Percentiles rank a stretch among this genome's conserved stretches.
phyloP scores from a whole-genome alignment of 176 grass and related monocot species.

The Puccinellia tenuiflora region DNA sequence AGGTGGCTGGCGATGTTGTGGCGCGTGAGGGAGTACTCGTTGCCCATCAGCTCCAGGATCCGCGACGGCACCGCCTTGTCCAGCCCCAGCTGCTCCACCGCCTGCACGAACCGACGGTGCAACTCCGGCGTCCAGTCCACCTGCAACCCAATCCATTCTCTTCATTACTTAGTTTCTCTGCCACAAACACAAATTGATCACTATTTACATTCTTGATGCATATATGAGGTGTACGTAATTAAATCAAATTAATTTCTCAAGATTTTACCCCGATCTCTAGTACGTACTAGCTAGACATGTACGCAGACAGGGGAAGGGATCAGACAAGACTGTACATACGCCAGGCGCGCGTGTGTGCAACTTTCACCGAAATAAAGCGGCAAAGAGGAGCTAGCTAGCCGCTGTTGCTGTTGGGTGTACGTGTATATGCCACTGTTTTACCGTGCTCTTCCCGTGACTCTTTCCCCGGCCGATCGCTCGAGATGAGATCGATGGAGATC shows the following conservation, averaged over 20 bases:
- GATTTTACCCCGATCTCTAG: no score
- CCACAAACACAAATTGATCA: not conserved
- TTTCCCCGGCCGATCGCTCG: not conserved
- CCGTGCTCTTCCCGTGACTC: conserved; percentile 33
- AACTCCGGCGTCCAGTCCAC: conserved; percentile 99
- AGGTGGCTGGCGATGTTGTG: conserved; percentile 97
- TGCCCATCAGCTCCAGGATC: conserved; percentile 92
- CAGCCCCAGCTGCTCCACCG: conserved; percentile 92
- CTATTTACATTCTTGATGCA: no score
- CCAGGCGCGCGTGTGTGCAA: not conserved
- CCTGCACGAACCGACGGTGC: conserved; percentile 92
- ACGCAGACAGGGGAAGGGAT: no score
- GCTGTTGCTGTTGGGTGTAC: not conserved
- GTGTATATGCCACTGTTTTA: not conserved
- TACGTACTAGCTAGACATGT: no score
- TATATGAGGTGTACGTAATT: no score
- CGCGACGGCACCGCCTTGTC: conserved; percentile 94
- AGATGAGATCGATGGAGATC: not conserved
- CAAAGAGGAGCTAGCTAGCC: not conserved
- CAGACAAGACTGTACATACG: not conserved
- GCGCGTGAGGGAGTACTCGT: conserved; percentile 64
- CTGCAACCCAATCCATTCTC: not conserved
- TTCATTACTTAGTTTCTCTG: not conserved
- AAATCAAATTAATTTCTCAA: no score
- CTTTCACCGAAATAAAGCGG: not conserved